phyloP scores from a whole-genome alignment of 2,329 filamentous ascomycete species.

The Aureobasidium sp. region DNA sequence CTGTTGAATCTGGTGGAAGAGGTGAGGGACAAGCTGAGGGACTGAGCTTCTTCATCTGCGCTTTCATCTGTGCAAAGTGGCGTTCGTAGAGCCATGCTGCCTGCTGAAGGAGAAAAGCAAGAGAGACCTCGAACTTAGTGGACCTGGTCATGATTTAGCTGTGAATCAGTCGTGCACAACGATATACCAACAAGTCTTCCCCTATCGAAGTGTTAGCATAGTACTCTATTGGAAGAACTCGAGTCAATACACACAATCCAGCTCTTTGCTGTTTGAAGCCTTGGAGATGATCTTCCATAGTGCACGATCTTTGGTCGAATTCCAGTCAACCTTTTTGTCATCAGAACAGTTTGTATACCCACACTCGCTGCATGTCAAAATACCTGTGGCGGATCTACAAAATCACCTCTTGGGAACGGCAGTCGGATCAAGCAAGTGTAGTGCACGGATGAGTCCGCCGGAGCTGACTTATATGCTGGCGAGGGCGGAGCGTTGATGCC shows the following conservation, averaged over 20 bases:
- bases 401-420: slow-evolving; percentile 79
- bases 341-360: not conserved
- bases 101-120: slow-evolving; percentile 84
- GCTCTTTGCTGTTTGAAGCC: slow-evolving; percentile 65
- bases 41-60: slow-evolving; percentile 73
- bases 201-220: slow-evolving; percentile 39
- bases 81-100: slow-evolving; percentile 89
- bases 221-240: slow-evolving; percentile 8
- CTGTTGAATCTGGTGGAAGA: slow-evolving; percentile 36
- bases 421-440: slow-evolving; percentile 76
- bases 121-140: slow-evolving; percentile 69
- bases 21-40: slow-evolving; percentile 51
- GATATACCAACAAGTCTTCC: slow-evolving; percentile 58
- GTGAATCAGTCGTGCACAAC: not conserved
- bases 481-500: slow-evolving; percentile 6
- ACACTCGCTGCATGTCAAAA: slow-evolving; percentile 20
- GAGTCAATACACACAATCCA: slow-evolving; percentile 60
- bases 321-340: slow-evolving; percentile 66
- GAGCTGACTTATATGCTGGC: slow-evolving; percentile 1
- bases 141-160: slow-evolving; percentile 42
- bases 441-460: slow-evolving; percentile 22
- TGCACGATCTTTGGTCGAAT: slow-evolving; percentile 72
- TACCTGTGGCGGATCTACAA: slow-evolving; percentile 83
- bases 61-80: slow-evolving; percentile 80
- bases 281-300: slow-evolving; percentile 86